A percentile compares a stretch with the other conserved stretches of the same genome.
Conservation (phyloP, 2,329 filamentous ascomycete genomes). For the Coniochaeta pulveracea region DNA sequence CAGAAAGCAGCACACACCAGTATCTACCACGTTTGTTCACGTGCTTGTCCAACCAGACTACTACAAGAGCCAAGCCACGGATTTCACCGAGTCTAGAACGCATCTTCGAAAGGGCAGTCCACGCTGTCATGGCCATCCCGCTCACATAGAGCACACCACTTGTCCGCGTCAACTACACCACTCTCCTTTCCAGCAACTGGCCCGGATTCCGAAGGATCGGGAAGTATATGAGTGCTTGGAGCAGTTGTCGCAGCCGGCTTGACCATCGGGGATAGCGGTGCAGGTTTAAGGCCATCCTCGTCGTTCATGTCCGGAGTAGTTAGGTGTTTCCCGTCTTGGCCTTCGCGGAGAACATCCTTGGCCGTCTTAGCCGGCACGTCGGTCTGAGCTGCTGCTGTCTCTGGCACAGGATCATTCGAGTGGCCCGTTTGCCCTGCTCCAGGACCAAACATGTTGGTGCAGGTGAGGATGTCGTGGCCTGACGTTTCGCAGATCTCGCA, state of each 20-base stretch:
- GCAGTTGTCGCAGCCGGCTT: constrained; percentile 19
- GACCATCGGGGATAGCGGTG: constrained; percentile 41
- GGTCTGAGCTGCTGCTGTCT: constrained; percentile 9
- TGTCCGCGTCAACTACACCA: constrained; percentile 67
- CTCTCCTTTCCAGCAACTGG: constrained; percentile 70
- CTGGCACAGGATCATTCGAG: constrained; percentile 6
- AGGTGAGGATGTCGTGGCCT: constrained; percentile 89
- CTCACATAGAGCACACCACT: constrained; percentile 97
- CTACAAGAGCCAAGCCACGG: no score
- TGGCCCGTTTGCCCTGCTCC: constrained; percentile 17
- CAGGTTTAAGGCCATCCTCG: constrained; percentile 34
- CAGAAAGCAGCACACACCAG: no score
- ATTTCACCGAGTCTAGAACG: no score
- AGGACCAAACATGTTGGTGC: constrained; percentile 73
- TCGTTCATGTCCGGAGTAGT: constrained; percentile 18
- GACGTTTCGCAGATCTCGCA: constrained; percentile 92
- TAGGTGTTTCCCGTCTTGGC: constrained; percentile 25
- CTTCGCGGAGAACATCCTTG: constrained; percentile 26
- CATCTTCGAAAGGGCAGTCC: constrained; percentile 85
- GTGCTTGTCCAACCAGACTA: no score
- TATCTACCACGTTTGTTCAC: no score
- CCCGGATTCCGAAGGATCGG: constrained; percentile 52
- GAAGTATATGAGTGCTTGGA: constrained; percentile 35
- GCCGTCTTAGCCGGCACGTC: constrained; percentile 12
- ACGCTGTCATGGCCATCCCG: constrained; percentile 94